Base-by-base conservation (phyloP, 805 yeast species). In the Hanseniaspora singularis region DNA sequence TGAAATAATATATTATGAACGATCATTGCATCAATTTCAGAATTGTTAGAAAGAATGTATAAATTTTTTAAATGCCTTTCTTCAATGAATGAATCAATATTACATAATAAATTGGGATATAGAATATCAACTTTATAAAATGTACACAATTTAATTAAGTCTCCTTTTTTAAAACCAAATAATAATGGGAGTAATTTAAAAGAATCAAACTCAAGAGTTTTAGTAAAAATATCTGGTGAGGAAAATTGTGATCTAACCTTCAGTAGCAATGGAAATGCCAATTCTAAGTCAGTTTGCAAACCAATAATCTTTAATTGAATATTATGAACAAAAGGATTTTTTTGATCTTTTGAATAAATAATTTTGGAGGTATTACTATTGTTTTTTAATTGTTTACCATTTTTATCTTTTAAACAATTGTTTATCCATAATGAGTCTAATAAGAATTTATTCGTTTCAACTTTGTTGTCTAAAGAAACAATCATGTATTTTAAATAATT, bases 101-200 rank as follows among this genome's bases (percentile, higher is more conserved):
- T 36, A 12, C 30, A 36, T 14, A 53, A 44, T 9, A 55, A 33
- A 15, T 51, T 44, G 0, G 62, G 57, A 23, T 54, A 42, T 15
- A 52, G 46, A 16, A 57, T 51, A 19, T 51, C 48, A n/a, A 57
- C 52, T 18, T 52, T 51, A 28, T 50, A 57, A 16, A 49, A 50
- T 8, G 49, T 44, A n/a, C 44, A 37, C 9, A 57, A 37, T 30
- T 51, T 40, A 34, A 50, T 42, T 18, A 59, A 42, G 42, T 55
- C 56, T 14, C 49, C 51, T 43, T 51, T 52, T 22, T 55, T 55
- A 12, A 52, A 46, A n/a, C 60, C 60, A 12, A 51, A 49, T 20
- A 52, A 50, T 12, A 49, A 40, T 8, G 64, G 61, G 20, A 60
- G 34, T 2, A 55, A 34, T 14, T 61, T 53, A 19, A 45, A 38